These are phyloP conservation scores for Alternaria burnsii DNA, from an alignment of 2,329 filamentous ascomycete genomes.

Conservation along the genomic window DNA sequence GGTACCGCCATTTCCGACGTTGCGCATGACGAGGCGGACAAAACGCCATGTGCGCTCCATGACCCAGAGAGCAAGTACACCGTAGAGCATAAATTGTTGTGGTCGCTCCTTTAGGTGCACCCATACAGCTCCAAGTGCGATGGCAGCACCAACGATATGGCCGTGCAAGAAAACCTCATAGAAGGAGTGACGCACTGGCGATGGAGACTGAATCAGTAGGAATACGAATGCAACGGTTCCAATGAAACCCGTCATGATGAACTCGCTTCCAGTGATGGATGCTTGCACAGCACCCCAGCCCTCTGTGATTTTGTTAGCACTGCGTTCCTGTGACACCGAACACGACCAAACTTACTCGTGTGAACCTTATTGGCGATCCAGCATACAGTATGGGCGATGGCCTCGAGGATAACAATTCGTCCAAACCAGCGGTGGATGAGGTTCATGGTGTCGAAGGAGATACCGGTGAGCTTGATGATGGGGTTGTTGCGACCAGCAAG, in stretches of 20 bases:
- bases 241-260: slow-evolving; percentile 70
- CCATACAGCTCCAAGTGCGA: slow-evolving; percentile 71
- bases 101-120: slow-evolving; percentile 66
- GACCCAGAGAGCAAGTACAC: slow-evolving; percentile 72
- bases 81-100: slow-evolving; percentile 68
- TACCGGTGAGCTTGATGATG: slow-evolving; percentile 73
- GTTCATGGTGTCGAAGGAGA: slow-evolving; percentile 86
- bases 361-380: slow-evolving; percentile 61
- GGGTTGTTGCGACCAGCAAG: slow-evolving; percentile 81
- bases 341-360: slow-evolving; percentile 35
- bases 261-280: slow-evolving; percentile 54
- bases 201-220: slow-evolving; percentile 73
- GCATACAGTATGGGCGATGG: slow-evolving; percentile 70
- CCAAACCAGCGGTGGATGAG: slow-evolving; percentile 82
- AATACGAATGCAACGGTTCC: slow-evolving; percentile 68
- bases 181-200: slow-evolving; percentile 76
- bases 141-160: slow-evolving; percentile 71
- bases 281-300: slow-evolving; percentile 60
- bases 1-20: slow-evolving; percentile 71
- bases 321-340: background rate
- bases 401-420: slow-evolving; percentile 76
- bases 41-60: slow-evolving; percentile 70
- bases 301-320: slow-evolving; percentile 40
- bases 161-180: slow-evolving; percentile 80
- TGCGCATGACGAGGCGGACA: slow-evolving; percentile 69